phyloP scores from a whole-genome alignment of 805 yeast genomes.

The Suhomyces emberorum region DNA sequence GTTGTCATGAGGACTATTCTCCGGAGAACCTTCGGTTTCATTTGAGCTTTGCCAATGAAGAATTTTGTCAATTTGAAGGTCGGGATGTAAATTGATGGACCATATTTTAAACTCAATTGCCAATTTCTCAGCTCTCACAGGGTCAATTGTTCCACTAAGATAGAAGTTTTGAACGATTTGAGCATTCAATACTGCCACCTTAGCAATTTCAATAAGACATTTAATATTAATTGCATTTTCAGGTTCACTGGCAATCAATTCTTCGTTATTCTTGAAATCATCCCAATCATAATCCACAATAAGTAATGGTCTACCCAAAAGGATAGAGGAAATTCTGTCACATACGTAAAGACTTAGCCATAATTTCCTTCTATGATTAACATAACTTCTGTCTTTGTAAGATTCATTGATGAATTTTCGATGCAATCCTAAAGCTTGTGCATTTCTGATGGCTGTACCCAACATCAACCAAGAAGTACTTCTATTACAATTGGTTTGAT shows the following conservation, averaged over 20 bases:
- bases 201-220: constrained; percentile 26
- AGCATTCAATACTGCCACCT: constrained; percentile 27
- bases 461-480: constrained; percentile 43
- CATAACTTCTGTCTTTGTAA: constrained; percentile 23
- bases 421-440: constrained; percentile 41
- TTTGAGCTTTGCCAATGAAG: constrained; percentile 9
- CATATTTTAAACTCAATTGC: constrained; percentile 35
- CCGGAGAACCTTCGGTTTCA: neutral
- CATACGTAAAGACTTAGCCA: constrained; percentile 32
- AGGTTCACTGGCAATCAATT: constrained; percentile 9
- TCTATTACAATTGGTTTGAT: constrained; percentile 38
- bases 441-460: constrained; percentile 41
- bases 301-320: constrained; percentile 36
- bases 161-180: constrained; percentile 30
- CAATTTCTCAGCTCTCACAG: constrained; percentile 28
- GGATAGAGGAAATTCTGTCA: constrained; percentile 31
- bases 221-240: constrained; percentile 12
- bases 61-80: constrained; percentile 22
- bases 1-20: constrained; percentile 7
- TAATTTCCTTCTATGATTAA: constrained; percentile 30
- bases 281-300: constrained; percentile 39
- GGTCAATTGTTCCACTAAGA: constrained; percentile 26
- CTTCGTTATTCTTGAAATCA: constrained; percentile 23
- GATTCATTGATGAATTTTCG: constrained; percentile 36
- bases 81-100: constrained; percentile 30